Conservation (phyloP, 352 stramenopile species). For the Thalassiosira livingstoniorum region DNA sequence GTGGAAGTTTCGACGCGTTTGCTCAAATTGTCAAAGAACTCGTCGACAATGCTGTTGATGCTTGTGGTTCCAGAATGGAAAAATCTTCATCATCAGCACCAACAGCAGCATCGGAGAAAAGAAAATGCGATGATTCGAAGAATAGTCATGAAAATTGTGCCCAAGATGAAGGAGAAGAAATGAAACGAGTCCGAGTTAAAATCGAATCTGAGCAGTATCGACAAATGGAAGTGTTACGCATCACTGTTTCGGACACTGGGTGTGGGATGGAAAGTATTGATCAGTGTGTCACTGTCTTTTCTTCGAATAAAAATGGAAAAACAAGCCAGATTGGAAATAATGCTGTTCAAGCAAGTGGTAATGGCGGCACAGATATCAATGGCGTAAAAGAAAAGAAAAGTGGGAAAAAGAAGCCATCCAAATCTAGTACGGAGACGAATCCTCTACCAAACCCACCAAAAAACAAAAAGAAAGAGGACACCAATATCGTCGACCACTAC, state of each 20-base stretch:
- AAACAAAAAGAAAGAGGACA: neutral
- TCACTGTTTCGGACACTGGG: conserved; percentile 82
- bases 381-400: too few species aligned
- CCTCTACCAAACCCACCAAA: conserved; percentile 9
- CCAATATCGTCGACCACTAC: conserved; percentile 30
- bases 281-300: conserved; percentile 78
- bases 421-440: conserved; percentile 22
- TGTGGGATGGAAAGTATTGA: conserved; percentile 83
- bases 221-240: conserved; percentile 55
- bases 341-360: conserved; percentile 18
- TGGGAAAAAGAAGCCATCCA: conserved; percentile 5
- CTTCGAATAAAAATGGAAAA: conserved; percentile 61
- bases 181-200: conserved; percentile 63
- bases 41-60: conserved; percentile 85
- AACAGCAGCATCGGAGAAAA: too few species aligned
- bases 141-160: neutral
- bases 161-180: neutral
- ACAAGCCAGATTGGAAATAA: neutral
- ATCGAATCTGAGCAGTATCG: conserved; percentile 49
- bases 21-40: conserved; percentile 85
- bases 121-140: too few species aligned
- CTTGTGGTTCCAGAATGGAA: too few species aligned
- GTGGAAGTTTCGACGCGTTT: conserved; percentile 67
- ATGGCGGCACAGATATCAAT: conserved; percentile 13
- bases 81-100: too few species aligned